A percentile compares a stretch with the other conserved stretches of the same genome.
Evolutionary conservation across 2,329 filamentous ascomycete genomes (phyloP).

Genomic region (Cordyceps tenuipes): DNA sequence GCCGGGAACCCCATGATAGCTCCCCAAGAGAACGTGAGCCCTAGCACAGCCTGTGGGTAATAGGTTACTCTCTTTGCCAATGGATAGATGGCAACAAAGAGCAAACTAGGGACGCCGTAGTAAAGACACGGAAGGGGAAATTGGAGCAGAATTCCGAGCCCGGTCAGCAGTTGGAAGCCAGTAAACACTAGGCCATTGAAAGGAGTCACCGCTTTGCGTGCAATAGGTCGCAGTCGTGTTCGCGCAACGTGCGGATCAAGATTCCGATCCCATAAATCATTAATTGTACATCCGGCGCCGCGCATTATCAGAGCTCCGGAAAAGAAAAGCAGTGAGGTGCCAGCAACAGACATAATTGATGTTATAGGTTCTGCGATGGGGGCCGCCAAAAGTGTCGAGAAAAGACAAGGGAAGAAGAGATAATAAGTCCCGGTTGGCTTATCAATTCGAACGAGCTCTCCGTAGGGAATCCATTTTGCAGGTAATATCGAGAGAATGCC

Average conservation of each 20-base stretch:
- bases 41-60: conserved; percentile 78
- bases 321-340: conserved; percentile 62
- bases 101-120: conserved; percentile 67
- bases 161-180: conserved; percentile 63
- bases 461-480: conserved; percentile 48
- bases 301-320: conserved; percentile 77
- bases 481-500: conserved; percentile 66
- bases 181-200: conserved; percentile 66
- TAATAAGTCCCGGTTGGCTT: conserved; percentile 79
- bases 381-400: conserved; percentile 73
- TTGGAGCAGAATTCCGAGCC: conserved; percentile 65
- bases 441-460: conserved; percentile 62
- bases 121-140: conserved; percentile 66
- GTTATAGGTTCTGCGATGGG: conserved; percentile 56
- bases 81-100: conserved; percentile 69
- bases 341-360: conserved; percentile 50
- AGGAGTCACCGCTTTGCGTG: conserved; percentile 67
- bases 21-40: conserved; percentile 82
- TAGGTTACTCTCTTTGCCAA: conserved; percentile 79
- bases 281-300: conserved; percentile 80
- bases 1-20: conserved; percentile 83
- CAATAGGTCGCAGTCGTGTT: conserved; percentile 71
- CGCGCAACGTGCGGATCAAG: conserved; percentile 73
- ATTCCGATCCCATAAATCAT: conserved; percentile 84
- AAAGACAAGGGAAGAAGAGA: conserved; percentile 77